Evolutionary conservation across 2,329 filamentous ascomycete species (phyloP).

Genomic region (Aureobasidium sp.): DNA sequence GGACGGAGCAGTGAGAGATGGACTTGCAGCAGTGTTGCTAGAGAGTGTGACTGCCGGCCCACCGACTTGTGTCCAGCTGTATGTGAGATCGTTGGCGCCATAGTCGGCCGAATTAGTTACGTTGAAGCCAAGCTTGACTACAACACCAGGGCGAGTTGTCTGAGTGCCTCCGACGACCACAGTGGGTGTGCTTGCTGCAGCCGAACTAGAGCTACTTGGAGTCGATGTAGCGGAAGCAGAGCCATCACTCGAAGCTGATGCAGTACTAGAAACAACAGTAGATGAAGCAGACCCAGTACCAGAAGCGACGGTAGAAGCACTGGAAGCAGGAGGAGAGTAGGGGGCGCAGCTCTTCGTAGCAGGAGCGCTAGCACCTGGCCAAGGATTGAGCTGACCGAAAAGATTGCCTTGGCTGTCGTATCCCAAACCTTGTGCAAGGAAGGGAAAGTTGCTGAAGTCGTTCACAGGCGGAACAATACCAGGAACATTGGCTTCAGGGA

Average conservation of each 20-base stretch:
- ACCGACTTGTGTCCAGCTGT: constrained; percentile 28
- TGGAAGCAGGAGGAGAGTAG: constrained; percentile 19
- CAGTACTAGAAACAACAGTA: constrained; percentile 27
- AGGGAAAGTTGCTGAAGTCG: constrained; percentile 32
- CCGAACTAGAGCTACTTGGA: constrained; percentile 12
- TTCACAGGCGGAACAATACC: constrained; percentile 28
- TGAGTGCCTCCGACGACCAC: constrained; percentile 22
- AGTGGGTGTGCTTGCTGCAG: constrained; percentile 23
- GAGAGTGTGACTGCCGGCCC: constrained; percentile 24
- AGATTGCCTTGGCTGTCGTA: constrained; percentile 25
- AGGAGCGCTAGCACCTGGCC: constrained; percentile 28
- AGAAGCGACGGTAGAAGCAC: constrained; percentile 26
- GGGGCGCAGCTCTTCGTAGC: constrained; percentile 20
- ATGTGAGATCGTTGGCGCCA: constrained; percentile 23
- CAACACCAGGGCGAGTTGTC: constrained; percentile 25
- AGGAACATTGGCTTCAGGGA: constrained; percentile 36
- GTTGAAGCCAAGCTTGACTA: constrained; percentile 26
- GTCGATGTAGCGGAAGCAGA: constrained; percentile 21
- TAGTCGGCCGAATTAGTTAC: constrained; percentile 24
- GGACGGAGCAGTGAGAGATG: constrained; percentile 20
- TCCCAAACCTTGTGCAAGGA: constrained; percentile 28
- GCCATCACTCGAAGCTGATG: constrained; percentile 19
- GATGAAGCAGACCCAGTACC: constrained; percentile 21
- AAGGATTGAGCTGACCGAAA: constrained; percentile 36
- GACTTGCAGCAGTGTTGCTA: constrained; percentile 17